A percentile compares a stretch with the other conserved stretches of the same genome.
Evolutionary conservation across 2,329 filamentous ascomycete species (phyloP).

Genomic region (Graphiopsis chlorocephala): DNA sequence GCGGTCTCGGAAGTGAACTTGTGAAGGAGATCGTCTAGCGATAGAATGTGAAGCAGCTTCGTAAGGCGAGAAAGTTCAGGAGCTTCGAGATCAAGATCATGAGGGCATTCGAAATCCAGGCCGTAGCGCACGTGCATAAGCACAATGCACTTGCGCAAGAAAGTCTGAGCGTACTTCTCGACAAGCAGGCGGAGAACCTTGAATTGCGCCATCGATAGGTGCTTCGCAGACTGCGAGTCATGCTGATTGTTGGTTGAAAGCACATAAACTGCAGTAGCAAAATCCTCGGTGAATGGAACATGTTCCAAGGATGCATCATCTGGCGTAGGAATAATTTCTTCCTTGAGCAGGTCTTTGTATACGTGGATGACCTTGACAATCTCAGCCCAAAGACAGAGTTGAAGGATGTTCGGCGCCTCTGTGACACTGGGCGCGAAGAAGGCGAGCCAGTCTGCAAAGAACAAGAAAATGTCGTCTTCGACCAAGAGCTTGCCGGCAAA

Average conservation of each 20-base stretch:
- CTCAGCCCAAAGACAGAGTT: slow-evolving; percentile 86
- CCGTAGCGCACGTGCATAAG: slow-evolving; percentile 86
- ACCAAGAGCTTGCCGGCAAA: slow-evolving; percentile 51
- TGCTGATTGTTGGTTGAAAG: neutral
- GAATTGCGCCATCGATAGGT: slow-evolving; percentile 23
- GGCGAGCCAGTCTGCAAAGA: slow-evolving; percentile 64
- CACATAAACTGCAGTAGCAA: slow-evolving; percentile 4
- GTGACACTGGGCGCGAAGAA: slow-evolving; percentile 30
- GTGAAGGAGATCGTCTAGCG: slow-evolving; percentile 73
- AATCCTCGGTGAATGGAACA: slow-evolving; percentile 25
- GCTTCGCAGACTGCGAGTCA: neutral
- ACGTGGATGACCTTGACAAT: slow-evolving; percentile 74
- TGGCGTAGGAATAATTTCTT: slow-evolving; percentile 8
- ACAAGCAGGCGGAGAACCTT: slow-evolving; percentile 44
- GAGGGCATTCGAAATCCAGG: slow-evolving; percentile 75
- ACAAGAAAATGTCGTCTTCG: slow-evolving; percentile 70
- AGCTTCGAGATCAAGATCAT: slow-evolving; percentile 26
- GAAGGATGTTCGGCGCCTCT: slow-evolving; percentile 59
- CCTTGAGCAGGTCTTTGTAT: slow-evolving; percentile 38
- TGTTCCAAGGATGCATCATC: slow-evolving; percentile 20
- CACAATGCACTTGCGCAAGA: slow-evolving; percentile 80
- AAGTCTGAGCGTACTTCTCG: slow-evolving; percentile 81
- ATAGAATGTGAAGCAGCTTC: slow-evolving; percentile 70
- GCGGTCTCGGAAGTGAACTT: slow-evolving; percentile 47
- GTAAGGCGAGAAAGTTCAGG: slow-evolving; percentile 77